These are phyloP conservation scores for Rhizopogon salebrosus DNA, from an alignment of 768 basidiomycete species.

Conservation along the genomic window DNA sequence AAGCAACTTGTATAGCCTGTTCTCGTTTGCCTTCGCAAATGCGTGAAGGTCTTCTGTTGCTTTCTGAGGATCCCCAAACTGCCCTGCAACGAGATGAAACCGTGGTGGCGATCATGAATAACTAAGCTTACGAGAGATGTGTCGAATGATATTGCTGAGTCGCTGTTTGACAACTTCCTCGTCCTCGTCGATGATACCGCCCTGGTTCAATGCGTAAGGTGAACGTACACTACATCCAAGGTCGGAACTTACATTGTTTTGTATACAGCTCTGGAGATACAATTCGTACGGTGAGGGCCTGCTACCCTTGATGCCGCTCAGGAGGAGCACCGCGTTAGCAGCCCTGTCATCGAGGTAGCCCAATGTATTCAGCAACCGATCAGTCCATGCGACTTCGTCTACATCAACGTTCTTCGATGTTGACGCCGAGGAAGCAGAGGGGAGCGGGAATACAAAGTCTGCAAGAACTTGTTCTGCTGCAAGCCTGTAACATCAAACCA, in stretches of 20 bases:
- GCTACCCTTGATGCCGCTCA: slow-evolving; percentile 63
- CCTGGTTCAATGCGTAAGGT: slow-evolving; percentile 40
- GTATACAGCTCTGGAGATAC: slow-evolving; percentile 68
- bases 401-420: slow-evolving; percentile 46
- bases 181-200: slow-evolving; percentile 84
- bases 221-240: background rate
- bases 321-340: slow-evolving; percentile 47
- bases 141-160: slow-evolving; percentile 50
- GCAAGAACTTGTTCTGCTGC: slow-evolving; percentile 62
- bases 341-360: slow-evolving; percentile 57
- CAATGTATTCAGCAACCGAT: slow-evolving; percentile 72
- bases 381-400: slow-evolving; percentile 84
- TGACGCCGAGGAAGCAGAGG: slow-evolving; percentile 41
- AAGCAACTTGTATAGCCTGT: slow-evolving; percentile 77
- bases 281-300: slow-evolving; percentile 68
- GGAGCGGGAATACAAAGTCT: slow-evolving; percentile 82
- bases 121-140: slow-evolving; percentile 51
- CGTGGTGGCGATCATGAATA: background rate
- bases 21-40: slow-evolving; percentile 87
- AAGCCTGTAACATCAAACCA: slow-evolving; percentile 33
- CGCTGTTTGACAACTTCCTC: slow-evolving; percentile 57
- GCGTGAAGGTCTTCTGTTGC: slow-evolving; percentile 70
- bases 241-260: slow-evolving; percentile 69
- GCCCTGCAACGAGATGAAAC: slow-evolving; percentile 26
- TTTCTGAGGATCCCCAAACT: slow-evolving; percentile 66